Evolutionary conservation across 257 asterid species (phyloP), one percentile per base, ranked within the genome.

Genomic region (Nicotiana knightiana): DNA sequence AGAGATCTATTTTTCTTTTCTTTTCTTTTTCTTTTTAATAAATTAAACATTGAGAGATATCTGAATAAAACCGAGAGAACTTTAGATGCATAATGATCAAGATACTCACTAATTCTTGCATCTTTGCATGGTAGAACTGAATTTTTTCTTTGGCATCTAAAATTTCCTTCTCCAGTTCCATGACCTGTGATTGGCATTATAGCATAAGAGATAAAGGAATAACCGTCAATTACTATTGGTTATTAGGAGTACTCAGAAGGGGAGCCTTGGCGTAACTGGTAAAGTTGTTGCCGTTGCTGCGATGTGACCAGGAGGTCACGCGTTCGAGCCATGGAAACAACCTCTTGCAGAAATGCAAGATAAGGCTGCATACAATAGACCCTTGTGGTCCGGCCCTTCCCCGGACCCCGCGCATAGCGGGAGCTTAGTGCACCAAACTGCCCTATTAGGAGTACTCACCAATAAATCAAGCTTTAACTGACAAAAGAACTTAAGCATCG

Each of bases 21-120:
- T 37, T 39, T 35, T 35, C 6, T 37, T 37, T 5, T 37, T 32
- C 4, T 43, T 8, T 7, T 37, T 37, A 43, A 43, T 43, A 43
- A 43, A 43, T 9, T 43, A 48, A 16, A 73, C 43, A 73, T 48
- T 48, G 43, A 73, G 24, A 73, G 39, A 73, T 26, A 73, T 26
- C 43, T 48, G 12, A 48, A 48, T 48, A 73, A 73, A 73, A 73
- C 11, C 0, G 39, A 48, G 59, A 46, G 16, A 53, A 48, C 62
- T 3, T 48, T 73, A 3, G 43, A 32, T 11, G 39, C 26, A 32
- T 46, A 46, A 71, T 46, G 24, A 48, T 73, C 79, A 32, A 53
- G 46, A 83, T 83, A 91, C 99, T 89, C 90, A 96, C 99, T 79
- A 96, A 93, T 87, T 96, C 99, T 86, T 96, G 99, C 99, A 94